Evolutionary conservation across 768 basidiomycete genomes (phyloP).

Genomic region (Lanmaoa rubissima): DNA sequence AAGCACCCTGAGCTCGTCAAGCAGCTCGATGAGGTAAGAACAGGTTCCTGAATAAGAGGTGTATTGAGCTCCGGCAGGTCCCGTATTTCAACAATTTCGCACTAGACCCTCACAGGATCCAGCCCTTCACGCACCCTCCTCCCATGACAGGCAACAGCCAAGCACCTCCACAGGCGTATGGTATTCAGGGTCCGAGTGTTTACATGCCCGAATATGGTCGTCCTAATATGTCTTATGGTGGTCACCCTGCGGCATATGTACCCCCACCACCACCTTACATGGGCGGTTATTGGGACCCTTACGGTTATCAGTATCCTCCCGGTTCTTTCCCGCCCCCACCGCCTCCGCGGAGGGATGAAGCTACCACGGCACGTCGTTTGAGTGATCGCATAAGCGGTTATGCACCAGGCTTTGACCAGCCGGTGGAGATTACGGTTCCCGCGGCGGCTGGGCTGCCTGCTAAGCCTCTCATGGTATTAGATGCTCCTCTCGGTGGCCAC

Average conservation of each 20-base stretch:
- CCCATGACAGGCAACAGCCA: conserved; percentile 63
- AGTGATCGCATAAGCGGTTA: conserved; percentile 82
- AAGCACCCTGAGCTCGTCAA: conserved; percentile 90
- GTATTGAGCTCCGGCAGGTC: conserved; percentile 47
- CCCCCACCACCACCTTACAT: conserved; percentile 40
- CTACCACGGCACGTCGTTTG: conserved; percentile 58
- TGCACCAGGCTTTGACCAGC: conserved; percentile 48
- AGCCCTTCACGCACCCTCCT: conserved; percentile 80
- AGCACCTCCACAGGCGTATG: conserved; percentile 83
- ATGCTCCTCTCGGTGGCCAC: conserved; percentile 46
- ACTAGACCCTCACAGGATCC: conserved; percentile 91
- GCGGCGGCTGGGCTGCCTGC: conserved; percentile 75
- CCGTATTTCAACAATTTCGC: conserved; percentile 95
- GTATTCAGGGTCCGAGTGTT: conserved; percentile 60
- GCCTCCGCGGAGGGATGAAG: conserved; percentile 55
- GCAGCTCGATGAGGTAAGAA: conserved; percentile 76
- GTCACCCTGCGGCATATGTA: conserved; percentile 34
- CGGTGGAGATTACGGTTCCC: conserved; percentile 47
- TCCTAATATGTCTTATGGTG: conserved; percentile 40
- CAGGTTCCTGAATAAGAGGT: conserved; percentile 6
- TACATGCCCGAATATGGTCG: conserved; percentile 48
- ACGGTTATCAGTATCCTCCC: conserved; percentile 41
- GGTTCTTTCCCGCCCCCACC: conserved; percentile 36
- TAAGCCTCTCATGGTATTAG: conserved; percentile 63
- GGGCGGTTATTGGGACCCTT: conserved; percentile 46